A percentile compares a stretch with the other conserved stretches of the same genome.
phyloP scores from a whole-genome alignment of 2,329 filamentous ascomycete genomes.

The Teratosphaeria gauchensis region DNA sequence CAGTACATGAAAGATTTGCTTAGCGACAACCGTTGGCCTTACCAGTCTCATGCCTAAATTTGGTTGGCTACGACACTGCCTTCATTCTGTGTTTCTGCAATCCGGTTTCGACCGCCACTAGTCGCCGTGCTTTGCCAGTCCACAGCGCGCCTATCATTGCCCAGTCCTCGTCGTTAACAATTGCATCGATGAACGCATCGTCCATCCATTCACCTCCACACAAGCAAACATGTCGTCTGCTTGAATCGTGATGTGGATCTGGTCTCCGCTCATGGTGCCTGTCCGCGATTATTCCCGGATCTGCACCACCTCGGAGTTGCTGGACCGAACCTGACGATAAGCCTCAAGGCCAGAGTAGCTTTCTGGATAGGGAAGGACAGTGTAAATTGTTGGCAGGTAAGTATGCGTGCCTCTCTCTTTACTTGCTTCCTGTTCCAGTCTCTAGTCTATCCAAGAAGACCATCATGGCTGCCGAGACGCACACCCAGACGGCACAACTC shows the following conservation, averaged over 20 bases:
- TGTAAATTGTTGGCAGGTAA: no score
- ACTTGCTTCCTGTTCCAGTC: no score
- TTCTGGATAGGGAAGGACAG: background rate
- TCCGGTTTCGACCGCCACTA: background rate
- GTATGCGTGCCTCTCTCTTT: no score
- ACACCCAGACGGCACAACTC: background rate
- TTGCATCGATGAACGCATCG: no score
- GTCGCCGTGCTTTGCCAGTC: background rate
- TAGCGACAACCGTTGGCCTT: background rate
- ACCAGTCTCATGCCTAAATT: background rate
- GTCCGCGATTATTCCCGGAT: background rate
- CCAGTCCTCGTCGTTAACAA: background rate
- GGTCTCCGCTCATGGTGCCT: background rate
- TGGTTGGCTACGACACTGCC: background rate
- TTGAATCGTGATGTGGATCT: no score
- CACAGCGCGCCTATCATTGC: background rate
- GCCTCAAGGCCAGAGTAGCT: background rate
- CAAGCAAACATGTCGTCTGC: no score
- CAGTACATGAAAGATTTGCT: no score
- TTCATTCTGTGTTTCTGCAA: background rate
- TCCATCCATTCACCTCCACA: no score
- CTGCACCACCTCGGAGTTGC: background rate
- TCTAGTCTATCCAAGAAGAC: background rate
- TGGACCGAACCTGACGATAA: background rate
- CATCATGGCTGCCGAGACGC: background rate